Evolutionary conservation across 2,329 filamentous ascomycete genomes (phyloP).

Genomic region (Fonsecaea monophora): DNA sequence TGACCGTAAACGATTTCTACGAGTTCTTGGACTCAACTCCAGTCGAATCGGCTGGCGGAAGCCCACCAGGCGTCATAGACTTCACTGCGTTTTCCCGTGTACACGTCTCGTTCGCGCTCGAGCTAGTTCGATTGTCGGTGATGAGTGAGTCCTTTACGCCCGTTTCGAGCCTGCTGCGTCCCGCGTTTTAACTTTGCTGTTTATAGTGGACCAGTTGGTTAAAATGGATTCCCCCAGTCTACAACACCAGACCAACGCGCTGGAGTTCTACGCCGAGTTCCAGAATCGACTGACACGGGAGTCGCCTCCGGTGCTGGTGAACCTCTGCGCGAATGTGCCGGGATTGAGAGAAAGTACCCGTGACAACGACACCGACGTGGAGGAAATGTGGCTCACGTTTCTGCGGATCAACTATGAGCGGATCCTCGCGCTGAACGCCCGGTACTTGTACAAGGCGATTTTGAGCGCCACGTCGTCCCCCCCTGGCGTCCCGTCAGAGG

Average conservation of each 20-base stretch:
- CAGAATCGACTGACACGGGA: no score
- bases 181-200: no score
- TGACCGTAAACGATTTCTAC: background rate
- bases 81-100: background rate
- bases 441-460: constrained; percentile 4
- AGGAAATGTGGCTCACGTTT: constrained; percentile 12
- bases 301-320: background rate
- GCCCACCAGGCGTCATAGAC: background rate
- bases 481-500: background rate
- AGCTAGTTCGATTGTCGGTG: background rate
- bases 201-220: no score
- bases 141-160: background rate
- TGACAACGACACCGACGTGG: background rate
- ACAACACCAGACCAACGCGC: no score
- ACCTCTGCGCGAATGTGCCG: background rate
- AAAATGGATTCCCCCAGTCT: no score
- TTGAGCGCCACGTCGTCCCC: no score
- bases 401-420: constrained; percentile 6
- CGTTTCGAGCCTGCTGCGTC: no score
- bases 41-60: no score
- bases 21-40: no score
- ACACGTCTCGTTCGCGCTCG: background rate
- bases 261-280: no score
- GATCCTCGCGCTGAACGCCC: background rate
- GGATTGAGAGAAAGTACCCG: background rate